These are phyloP conservation scores for Tolypocladium guangdongense DNA, from an alignment of 2,329 filamentous ascomycete genomes.

Conservation along the genomic window DNA sequence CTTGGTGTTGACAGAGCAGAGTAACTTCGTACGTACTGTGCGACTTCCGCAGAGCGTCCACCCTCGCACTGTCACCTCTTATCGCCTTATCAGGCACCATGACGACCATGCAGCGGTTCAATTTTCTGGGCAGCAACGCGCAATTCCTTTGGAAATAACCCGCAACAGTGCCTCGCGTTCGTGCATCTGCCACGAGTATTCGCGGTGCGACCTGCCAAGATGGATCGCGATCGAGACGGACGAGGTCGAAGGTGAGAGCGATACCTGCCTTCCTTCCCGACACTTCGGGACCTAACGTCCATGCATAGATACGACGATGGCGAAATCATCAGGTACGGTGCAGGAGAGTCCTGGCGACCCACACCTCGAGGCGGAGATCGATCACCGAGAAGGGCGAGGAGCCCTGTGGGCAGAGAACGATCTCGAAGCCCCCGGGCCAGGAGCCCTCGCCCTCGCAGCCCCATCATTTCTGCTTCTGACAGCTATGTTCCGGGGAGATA, in stretches of 20 bases:
- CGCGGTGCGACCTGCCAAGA: constrained; percentile 5
- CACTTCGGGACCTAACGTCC: not conserved
- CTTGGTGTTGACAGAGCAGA: too few species aligned
- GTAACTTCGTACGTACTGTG: not conserved
- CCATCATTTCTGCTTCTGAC: constrained; percentile 27
- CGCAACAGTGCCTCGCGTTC: not conserved
- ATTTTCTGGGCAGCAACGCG: not conserved
- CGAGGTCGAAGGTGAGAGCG: constrained; percentile 22
- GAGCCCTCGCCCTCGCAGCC: constrained; percentile 27
- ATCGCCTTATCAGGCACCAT: not conserved
- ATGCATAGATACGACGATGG: constrained; percentile 37
- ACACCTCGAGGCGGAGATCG: constrained; percentile 38
- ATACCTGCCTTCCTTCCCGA: constrained; percentile 1
- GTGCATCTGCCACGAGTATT: not conserved
- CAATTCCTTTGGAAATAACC: not conserved
- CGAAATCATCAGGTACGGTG: constrained; percentile 50
- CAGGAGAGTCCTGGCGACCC: constrained; percentile 50
- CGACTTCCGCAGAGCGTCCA: fast-evolving
- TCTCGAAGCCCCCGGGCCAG: constrained; percentile 24
- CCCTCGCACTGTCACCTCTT: not conserved
- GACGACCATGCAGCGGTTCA: not conserved
- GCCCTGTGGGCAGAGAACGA: constrained; percentile 16
- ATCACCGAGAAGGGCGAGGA: constrained; percentile 28
- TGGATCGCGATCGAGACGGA: constrained; percentile 27
- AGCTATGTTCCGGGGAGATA: constrained; percentile 36